Evolutionary conservation across 2,329 filamentous ascomycete genomes (phyloP), one percentile per base, ranked within the genome.

Genomic region (Verticillium longisporum): DNA sequence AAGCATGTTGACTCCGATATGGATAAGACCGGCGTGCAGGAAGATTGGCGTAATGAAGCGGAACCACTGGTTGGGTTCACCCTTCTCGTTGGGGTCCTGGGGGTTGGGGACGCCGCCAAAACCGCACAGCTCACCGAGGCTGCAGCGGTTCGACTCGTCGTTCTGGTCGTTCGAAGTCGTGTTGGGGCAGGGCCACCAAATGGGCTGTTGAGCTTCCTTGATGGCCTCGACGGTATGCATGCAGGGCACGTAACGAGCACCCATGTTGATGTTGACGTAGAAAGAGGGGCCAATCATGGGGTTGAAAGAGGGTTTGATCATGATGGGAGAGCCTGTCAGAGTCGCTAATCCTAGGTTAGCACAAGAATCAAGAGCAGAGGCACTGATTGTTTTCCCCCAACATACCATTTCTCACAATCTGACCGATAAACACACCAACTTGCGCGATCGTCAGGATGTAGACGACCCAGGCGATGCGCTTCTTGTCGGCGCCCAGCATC

Each of bases 1-100:
- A 7, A 98, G 82, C 76, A 99, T 82, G 75, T 99, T 99, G 82
- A 98, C 97, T 15, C 87, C 91, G 62, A 99, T 97, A 72, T 99
- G 95, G 64, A 99, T 88, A 61, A 99, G 77, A 14, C 95, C 95
- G 1, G 92, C 92, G 70, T 99, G 95, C 69, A 99, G 80, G 77
- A 99, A 99, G 64, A 99, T 97, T 45, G 95, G 94, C 1, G 89
- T 79, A 70, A 99, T 97, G 78, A 99, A 98, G 63, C 95, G 90
- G 76, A 85, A 99, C 95, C 95, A 99, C 74, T 99, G 95, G 71
- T 98, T 88, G 0, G 95, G 95, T 63, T 85, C 82, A 2, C 88
- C 81, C 10, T 65, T 76, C 68, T 83, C 79, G 60, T 78, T 67
- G 33, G 73, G 70, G 60, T 81, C 71, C 2, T 79, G 70, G 9